A percentile compares a stretch with the other conserved stretches of the same genome.
Evolutionary conservation across 73 alveolate species (phyloP).

Genomic region (Tetrahymena borealis): DNA sequence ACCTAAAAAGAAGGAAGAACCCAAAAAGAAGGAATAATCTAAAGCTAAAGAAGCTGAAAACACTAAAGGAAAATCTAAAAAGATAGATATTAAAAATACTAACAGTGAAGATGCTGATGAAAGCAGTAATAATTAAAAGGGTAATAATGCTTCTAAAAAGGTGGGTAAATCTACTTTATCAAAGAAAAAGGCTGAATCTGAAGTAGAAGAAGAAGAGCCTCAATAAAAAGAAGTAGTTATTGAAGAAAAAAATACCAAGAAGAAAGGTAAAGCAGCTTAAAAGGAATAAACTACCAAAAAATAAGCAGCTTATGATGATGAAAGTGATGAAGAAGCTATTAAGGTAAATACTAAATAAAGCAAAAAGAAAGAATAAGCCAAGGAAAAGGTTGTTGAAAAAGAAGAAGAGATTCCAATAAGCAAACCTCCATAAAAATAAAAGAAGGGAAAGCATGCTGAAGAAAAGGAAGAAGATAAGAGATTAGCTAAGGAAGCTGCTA

Average conservation of each 20-base stretch:
- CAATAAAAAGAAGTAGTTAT: not conserved
- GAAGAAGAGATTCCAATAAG: not conserved
- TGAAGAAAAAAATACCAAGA: not conserved
- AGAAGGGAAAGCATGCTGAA: not conserved
- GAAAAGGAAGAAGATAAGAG: not conserved
- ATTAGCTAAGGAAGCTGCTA: not conserved
- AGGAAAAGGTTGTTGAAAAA: not conserved
- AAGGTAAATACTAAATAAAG: not conserved
- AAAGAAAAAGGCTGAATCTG: conserved; percentile 1
- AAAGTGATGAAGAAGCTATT: not conserved
- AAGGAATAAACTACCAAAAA: not conserved
- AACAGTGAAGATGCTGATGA: conserved; percentile 7
- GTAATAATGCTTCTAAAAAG: conserved; percentile 40
- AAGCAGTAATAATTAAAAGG: conserved; percentile 1
- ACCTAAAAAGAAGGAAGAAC: conserved; percentile 41
- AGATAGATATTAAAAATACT: not conserved
- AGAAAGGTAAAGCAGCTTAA: not conserved
- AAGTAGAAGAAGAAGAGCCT: not conserved
- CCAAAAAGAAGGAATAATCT: conserved; percentile 11
- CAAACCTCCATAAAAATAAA: not conserved
- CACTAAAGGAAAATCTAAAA: not conserved
- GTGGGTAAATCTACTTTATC: conserved; percentile 35
- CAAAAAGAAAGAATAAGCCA: not conserved
- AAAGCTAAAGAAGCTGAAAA: conserved; percentile 8
- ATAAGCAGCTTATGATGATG: not conserved